Base-by-base conservation (phyloP, 192 early-diverging fungal species). In the Umbelopsis sp. region DNA sequence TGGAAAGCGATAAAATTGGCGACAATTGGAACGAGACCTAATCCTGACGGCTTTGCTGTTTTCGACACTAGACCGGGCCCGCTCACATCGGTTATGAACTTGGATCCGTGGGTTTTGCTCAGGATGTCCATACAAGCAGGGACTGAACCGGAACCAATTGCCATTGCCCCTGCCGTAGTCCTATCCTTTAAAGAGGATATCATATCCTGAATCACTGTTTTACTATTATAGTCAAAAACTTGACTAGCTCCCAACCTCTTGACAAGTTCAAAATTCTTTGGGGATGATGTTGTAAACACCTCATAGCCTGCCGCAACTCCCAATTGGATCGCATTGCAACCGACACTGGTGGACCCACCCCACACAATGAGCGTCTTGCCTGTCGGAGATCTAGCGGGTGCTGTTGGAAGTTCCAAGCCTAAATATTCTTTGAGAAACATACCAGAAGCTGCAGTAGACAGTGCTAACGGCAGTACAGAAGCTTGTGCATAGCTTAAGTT, bases 301-400 rank as follows among this genome's bases (percentile, higher is more conserved):
- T 71, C 75, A 2, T 50, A 69, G 15, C 74, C 74, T 3, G 68
- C 37, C 35, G 48, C n/a, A 18, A n/a, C 49, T 13, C 55, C 74
- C 21, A 75, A 58, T 64, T 75, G 74, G 10, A 88, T 67, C 3
- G 75, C 88, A 66, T 87, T 80, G 71, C 75, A 71, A 9, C 85
- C 88, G 16, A 87, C 80, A 23, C 87, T 85, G 50, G 84, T 84
- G 50, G 85, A 72, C 0, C 88, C 88, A 8, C 74, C 88, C 58
- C 77, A 84, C 7, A 90, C 78, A 74, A 85, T 78, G 50, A 85
- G 18, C 4, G 75, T 55, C 27, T 79, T 65, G 10, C 72, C 77
- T 6, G 48, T 64, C 8, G 50, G 22, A 4, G 61, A 30, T 13
- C 35, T 11, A n/a, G 61, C 11, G 12, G 35, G 30, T 30, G n/a